A percentile compares a stretch with the other conserved stretches of the same genome.
Conservation (phyloP, 345 rosid genomes). For the Salix arbutifolia region DNA sequence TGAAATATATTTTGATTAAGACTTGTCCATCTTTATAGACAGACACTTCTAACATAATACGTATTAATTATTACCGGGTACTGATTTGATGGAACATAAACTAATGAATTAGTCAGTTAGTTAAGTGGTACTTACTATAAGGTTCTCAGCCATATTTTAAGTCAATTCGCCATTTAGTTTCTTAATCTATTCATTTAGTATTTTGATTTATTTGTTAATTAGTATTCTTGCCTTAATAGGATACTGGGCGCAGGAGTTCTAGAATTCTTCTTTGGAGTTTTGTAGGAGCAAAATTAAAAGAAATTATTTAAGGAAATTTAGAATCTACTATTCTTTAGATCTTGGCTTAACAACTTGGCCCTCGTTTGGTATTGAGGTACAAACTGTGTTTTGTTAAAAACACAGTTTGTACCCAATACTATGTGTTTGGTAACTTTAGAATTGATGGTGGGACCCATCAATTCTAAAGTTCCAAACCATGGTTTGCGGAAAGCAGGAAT, state of each 20-base stretch:
- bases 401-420: too few relatives aligned
- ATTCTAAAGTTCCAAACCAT: too few relatives aligned
- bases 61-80: slow-evolving; percentile 15
- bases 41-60: background rate
- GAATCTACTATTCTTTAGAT: background rate
- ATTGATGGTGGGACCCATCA: too few relatives aligned
- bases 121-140: too few relatives aligned
- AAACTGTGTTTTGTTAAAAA: too few relatives aligned
- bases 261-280: background rate
- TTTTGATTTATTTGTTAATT: background rate
- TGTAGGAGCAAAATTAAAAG: background rate
- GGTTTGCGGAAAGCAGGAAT: too few relatives aligned
- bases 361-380: too few relatives aligned
- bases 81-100: slow-evolving; percentile 26
- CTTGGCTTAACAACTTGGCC: background rate
- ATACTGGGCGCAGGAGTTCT: background rate
- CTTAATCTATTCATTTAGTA: background rate
- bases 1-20: background rate
- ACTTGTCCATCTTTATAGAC: background rate
- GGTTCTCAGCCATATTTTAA: background rate
- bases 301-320: background rate
- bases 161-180: background rate
- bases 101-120: background rate
- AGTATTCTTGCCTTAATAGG: background rate
- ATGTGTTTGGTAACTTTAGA: too few relatives aligned